Base-by-base conservation (phyloP, 1,139 yeast species). In the Pneumocystis jirovecii region DNA sequence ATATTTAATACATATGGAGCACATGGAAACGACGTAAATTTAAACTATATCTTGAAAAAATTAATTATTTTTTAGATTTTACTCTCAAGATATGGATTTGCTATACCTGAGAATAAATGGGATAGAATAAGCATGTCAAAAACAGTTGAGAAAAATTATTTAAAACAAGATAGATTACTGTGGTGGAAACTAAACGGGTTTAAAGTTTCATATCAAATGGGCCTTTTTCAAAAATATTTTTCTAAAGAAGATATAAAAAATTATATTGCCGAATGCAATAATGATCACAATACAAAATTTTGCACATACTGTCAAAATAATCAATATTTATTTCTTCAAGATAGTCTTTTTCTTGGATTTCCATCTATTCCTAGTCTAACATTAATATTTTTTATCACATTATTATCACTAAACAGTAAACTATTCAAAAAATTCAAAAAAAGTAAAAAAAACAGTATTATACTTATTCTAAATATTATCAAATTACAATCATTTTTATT, bases 1-100 rank as follows among this genome's bases (percentile, higher is more conserved):
- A 74, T 89, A 15, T 86, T 84, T 78, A 88, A 87, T 74, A 84
- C 93, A 0, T 89, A 88, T 71, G 96, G 96, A 0, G 85, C 85
- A 61, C 77, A 85, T 61, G 77, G 86, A 19, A 88, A 87, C 70
- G 80, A 87, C 0, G 80, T 50, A 50, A 25, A 50, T 17, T 50
- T 50, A 50, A 25, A 10, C 2, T 15, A 12, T 31, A 31, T 31
- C 12, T 21, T 45, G 5, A 10, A 21, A 25, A 50, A 50, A 50
- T 10, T 50, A 50, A 29, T 25, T 25, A 25, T 25, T 25, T 45
- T 21, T 4, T 50, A 50, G 57, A 15, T 83, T 62, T 76, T 89
- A 59, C 74, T 89, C 19, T 84, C 89, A 35, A 80, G 88, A 66
- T 89, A 89, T 71, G 96, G 96, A 0, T 89, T 89, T 73, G 81